Evolutionary conservation across 2,329 filamentous ascomycete species (phyloP), one percentile per base, ranked within the genome.

Genomic region (Ploettnerulaceae sp.): DNA sequence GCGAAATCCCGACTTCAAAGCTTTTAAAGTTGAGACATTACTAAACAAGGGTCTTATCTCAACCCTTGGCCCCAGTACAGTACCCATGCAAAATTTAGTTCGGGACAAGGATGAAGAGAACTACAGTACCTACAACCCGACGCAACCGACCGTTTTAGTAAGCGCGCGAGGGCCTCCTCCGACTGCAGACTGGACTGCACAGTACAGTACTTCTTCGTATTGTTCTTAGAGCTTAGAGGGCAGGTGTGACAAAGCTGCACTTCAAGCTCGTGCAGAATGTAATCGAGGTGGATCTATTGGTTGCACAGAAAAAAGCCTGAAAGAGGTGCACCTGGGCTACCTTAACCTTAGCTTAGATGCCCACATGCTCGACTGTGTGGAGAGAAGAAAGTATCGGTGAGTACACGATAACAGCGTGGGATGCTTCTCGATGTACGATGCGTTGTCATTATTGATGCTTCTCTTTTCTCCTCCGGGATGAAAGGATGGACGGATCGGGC

Each of bases 21-120:
- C 34, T 37, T 37, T 37, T n/a, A 25, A 12, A 15, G 34, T 22
- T 25, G 34, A 37, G 21, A 8, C 12, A 4, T 6, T 18, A n/a
- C 25, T 20, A 37, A 22, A 24, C 34, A 37, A 5, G 34, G 34
- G 34, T 22, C 34, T 37, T 37, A 37, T 37, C 34, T 37, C 20
- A 14, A 37, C 34, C 34, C 34, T 14, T 9, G n/a, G 12, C 12
- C 34, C 21, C 21, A 20, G 21, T 8, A 21, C 28, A 5, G 15
- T 14, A 14, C n/a, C 17, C 14, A 33, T 33, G 11, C 14, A 33
- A 14, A 33, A 9, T 4, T 12, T n/a, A 11, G 4, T 12, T 29
- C 9, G 9, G n/a, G 25, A 7, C n/a, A 28, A 1, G 14, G 7
- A 32, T 15, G 17, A 14, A 32, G 14, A 12, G n/a, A 32, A 5